Evolutionary conservation across 495 filamentous ascomycete species (phyloP).

Genomic region (Trichocladium uniseriatum): DNA sequence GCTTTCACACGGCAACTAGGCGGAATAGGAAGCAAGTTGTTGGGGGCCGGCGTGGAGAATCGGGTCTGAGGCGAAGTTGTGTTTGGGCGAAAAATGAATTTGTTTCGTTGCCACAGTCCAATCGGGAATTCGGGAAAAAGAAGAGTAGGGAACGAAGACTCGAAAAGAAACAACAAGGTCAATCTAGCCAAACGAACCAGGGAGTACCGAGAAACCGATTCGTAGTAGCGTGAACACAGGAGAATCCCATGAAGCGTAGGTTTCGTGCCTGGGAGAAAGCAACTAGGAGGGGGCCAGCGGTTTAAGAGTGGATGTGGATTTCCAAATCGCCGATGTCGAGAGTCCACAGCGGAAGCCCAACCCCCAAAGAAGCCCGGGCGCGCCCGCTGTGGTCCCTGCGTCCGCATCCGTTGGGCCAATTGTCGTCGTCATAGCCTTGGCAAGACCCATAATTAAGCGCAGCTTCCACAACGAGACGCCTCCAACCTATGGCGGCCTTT

Average conservation of each 20-base stretch:
- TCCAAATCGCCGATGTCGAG: neutral
- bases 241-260: neutral
- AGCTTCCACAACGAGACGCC: too few species aligned
- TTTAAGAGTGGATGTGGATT: neutral
- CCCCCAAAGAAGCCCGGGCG: neutral
- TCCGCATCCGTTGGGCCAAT: slow-evolving; percentile 2
- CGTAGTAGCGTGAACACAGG: neutral
- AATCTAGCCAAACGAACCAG: neutral
- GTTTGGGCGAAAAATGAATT: too few species aligned
- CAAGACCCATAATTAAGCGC: too few species aligned
- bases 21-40: too few species aligned
- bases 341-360: neutral
- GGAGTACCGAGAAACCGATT: neutral
- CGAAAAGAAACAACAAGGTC: neutral
- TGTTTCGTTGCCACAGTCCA: neutral
- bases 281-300: neutral
- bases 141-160: neutral
- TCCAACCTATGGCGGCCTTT: neutral
- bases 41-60: too few species aligned
- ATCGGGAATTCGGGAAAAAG: neutral
- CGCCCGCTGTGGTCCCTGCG: neutral
- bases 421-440: too few species aligned
- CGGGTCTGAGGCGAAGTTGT: too few species aligned
- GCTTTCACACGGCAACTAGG: too few species aligned
- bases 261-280: neutral